phyloP scores from a whole-genome alignment of 768 basidiomycete species.

The Sporobolomyces pararoseus region DNA sequence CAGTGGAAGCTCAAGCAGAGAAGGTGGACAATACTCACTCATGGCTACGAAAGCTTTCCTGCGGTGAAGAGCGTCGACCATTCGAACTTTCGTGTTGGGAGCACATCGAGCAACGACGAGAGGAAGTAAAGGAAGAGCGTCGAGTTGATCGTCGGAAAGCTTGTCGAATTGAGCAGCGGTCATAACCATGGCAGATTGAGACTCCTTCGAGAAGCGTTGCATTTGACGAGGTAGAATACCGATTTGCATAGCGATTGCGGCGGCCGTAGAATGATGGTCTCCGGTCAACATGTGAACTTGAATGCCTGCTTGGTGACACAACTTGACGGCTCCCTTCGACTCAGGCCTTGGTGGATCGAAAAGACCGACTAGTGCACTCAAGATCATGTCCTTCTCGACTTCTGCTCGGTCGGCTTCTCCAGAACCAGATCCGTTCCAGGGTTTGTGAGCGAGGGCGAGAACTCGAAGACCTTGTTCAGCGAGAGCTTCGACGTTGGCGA shows the following conservation, averaged over 20 bases:
- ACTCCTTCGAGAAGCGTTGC: conserved; percentile 28
- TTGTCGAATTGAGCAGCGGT: conserved; percentile 53
- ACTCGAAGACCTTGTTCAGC: conserved; percentile 53
- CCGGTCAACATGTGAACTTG: conserved; percentile 60
- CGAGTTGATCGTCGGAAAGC: conserved; percentile 58
- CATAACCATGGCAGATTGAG: conserved; percentile 37
- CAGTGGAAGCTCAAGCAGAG: neutral
- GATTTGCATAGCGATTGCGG: conserved; percentile 60
- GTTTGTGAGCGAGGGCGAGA: conserved; percentile 46
- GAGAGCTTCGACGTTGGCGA: conserved; percentile 47
- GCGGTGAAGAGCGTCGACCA: conserved; percentile 61
- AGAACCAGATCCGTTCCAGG: conserved; percentile 50
- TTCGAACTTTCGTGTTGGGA: conserved; percentile 58
- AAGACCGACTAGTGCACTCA: conserved; percentile 60
- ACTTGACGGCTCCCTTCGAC: conserved; percentile 56
- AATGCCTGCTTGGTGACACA: conserved; percentile 58
- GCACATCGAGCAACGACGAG: conserved; percentile 62
- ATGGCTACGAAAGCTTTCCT: conserved; percentile 59
- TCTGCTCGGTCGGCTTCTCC: conserved; percentile 51
- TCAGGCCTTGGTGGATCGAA: conserved; percentile 61
- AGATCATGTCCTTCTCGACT: conserved; percentile 55
- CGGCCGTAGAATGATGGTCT: conserved; percentile 58
- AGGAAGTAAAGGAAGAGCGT: conserved; percentile 54
- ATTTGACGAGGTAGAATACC: conserved; percentile 39
- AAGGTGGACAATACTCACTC: conserved; percentile 9